These are phyloP conservation scores for Myxozyma neotropica DNA, from an alignment of 805 yeast genomes.

Conservation along the genomic window DNA sequence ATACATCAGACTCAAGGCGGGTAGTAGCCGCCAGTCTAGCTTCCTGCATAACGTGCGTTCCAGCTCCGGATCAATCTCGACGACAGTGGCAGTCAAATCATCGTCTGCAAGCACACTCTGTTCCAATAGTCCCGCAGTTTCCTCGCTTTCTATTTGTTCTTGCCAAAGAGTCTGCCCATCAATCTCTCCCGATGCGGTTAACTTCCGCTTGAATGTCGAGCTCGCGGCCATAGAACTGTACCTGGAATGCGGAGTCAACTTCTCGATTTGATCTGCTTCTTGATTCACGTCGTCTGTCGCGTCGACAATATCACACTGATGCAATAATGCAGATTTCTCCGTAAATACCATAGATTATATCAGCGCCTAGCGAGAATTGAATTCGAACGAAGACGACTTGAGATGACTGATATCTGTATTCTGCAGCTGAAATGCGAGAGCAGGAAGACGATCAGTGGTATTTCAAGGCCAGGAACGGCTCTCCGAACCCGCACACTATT, in stretches of 20 bases:
- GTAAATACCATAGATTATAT: constrained; percentile 7
- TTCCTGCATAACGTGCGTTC: constrained; percentile 43
- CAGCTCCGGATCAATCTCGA: constrained; percentile 33
- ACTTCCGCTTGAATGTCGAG: constrained; percentile 5
- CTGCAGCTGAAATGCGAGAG: too few species aligned
- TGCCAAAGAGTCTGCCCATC: neutral
- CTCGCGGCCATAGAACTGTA: constrained; percentile 3
- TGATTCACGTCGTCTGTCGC: neutral
- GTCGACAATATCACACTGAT: neutral
- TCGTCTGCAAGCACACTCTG: constrained; percentile 30
- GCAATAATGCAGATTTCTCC: constrained; percentile 5
- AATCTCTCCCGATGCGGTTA: constrained; percentile 1
- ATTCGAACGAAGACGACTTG: too few species aligned
- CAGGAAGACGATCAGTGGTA: too few species aligned
- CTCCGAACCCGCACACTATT: neutral
- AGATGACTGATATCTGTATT: too few species aligned
- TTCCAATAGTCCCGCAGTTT: constrained; percentile 9
- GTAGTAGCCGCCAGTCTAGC: constrained; percentile 50
- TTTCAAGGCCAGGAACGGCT: too few species aligned
- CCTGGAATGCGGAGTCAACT: neutral
- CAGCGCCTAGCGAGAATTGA: neutral
- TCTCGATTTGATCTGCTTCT: neutral
- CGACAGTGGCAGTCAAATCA: constrained; percentile 18
- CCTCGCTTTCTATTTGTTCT: neutral
- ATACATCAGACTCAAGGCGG: constrained; percentile 51